phyloP scores from a whole-genome alignment of 768 basidiomycete species.

The Lentinula boryana region DNA sequence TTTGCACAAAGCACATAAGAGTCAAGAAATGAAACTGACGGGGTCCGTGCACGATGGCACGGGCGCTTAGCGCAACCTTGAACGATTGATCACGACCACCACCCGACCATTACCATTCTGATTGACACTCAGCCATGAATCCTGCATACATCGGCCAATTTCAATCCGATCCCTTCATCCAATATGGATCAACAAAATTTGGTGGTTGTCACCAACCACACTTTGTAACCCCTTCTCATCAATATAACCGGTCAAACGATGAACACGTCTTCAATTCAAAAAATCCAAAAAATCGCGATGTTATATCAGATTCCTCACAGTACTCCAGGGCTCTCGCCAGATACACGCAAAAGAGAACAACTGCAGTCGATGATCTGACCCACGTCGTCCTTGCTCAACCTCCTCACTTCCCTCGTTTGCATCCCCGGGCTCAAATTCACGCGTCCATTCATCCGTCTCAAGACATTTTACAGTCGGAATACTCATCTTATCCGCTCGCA shows the following conservation, averaged over 20 bases:
- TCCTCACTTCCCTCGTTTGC: not conserved
- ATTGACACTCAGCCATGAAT: not conserved
- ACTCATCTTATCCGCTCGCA: not conserved
- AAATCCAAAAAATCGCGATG: not conserved
- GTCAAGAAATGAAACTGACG: not conserved
- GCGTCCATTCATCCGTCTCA: not conserved
- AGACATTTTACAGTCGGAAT: not conserved
- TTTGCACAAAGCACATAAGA: not conserved
- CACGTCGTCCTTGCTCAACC: not conserved
- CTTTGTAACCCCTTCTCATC: not conserved
- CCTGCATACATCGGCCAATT: not conserved
- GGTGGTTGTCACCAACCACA: not conserved
- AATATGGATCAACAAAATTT: not conserved
- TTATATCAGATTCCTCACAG: not conserved
- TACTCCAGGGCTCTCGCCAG: not conserved
- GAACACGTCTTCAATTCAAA: not conserved
- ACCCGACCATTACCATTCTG: too few relatives aligned
- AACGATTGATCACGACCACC: not conserved
- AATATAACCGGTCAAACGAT: not conserved
- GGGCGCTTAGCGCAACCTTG: not conserved
- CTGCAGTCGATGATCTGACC: not conserved
- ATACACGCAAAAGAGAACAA: not conserved
- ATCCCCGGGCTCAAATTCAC: not conserved
- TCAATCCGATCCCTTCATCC: not conserved
- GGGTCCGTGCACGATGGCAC: not conserved